Evolutionary conservation across 805 yeast species (phyloP).

Genomic region (Zygoascus ofunaensis): DNA sequence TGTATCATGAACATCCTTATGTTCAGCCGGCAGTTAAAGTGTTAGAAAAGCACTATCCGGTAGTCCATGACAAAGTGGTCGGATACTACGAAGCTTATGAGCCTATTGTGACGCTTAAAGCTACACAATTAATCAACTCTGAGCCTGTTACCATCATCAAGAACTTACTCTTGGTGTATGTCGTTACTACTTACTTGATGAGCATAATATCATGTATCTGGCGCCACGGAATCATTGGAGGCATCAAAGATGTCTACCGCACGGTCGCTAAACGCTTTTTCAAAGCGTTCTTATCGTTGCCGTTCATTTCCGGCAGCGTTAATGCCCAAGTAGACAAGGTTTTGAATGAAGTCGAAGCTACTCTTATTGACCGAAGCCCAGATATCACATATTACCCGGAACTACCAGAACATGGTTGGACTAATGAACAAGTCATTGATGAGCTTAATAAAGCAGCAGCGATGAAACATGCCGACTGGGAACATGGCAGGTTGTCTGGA

Average conservation of each 20-base stretch:
- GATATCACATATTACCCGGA: constrained; percentile 20
- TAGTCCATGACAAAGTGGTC: background rate
- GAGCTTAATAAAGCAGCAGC: constrained; percentile 38
- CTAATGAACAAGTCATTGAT: constrained; percentile 36
- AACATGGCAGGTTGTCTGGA: constrained; percentile 79
- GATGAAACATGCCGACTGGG: constrained; percentile 70
- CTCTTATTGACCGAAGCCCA: constrained; percentile 48
- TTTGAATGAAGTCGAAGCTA: constrained; percentile 42
- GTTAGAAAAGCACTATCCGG: background rate
- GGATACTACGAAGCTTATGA: background rate
- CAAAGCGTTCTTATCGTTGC: constrained; percentile 32
- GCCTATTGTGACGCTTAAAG: background rate
- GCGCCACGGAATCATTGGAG: constrained; percentile 22
- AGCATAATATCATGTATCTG: constrained; percentile 6
- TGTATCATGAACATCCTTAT: background rate
- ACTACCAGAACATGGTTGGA: constrained; percentile 56
- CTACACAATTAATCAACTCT: background rate
- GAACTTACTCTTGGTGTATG: background rate
- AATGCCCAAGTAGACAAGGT: constrained; percentile 49
- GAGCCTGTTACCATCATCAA: background rate
- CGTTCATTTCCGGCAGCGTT: constrained; percentile 47
- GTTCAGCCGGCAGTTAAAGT: background rate
- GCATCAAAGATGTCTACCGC: constrained; percentile 7
- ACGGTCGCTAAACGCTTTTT: constrained; percentile 10
- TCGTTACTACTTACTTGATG: background rate